phyloP scores from a whole-genome alignment of 352 stramenopile species.

The Globisporangium abappressorium region DNA sequence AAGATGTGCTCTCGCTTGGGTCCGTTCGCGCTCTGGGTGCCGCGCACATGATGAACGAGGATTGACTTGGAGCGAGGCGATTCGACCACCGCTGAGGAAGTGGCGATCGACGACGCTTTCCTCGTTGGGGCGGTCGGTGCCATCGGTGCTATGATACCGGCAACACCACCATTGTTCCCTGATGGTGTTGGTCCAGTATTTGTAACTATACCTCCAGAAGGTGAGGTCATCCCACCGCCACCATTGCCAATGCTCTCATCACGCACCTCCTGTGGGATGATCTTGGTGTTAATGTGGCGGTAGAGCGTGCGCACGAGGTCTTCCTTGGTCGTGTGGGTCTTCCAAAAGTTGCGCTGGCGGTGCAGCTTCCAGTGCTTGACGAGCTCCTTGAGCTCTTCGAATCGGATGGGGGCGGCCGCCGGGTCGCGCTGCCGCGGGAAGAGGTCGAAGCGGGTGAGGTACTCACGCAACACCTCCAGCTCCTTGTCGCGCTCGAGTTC shows the following conservation, averaged over 20 bases:
- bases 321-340: slow-evolving; percentile 86
- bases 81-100: slow-evolving; percentile 22
- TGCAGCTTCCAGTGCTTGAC: slow-evolving; percentile 90
- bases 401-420: slow-evolving; percentile 73
- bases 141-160: slow-evolving; percentile 6
- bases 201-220: slow-evolving; percentile 7
- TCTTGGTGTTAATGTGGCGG: slow-evolving; percentile 86
- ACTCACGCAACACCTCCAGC: slow-evolving; percentile 79
- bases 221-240: slow-evolving; percentile 12
- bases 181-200: not conserved
- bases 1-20: slow-evolving; percentile 55
- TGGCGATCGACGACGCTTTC: slow-evolving; percentile 33
- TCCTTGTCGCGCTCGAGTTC: slow-evolving; percentile 88
- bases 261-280: slow-evolving; percentile 61
- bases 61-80: slow-evolving; percentile 60
- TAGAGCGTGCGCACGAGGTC: slow-evolving; percentile 84
- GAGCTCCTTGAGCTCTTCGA: slow-evolving; percentile 90
- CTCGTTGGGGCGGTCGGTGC: slow-evolving; percentile 34
- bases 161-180: slow-evolving; percentile 9
- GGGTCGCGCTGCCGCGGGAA: slow-evolving; percentile 77
- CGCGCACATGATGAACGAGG: slow-evolving; percentile 25
- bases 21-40: slow-evolving; percentile 19
- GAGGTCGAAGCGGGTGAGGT: slow-evolving; percentile 77
- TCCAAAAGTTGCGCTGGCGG: slow-evolving; percentile 89
- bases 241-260: slow-evolving; percentile 34